Percentiles rank a stretch among this genome's conserved stretches.
Evolutionary conservation across 176 grass and related monocot genomes (phyloP).

Genomic region (Dactylis glomerata): DNA sequence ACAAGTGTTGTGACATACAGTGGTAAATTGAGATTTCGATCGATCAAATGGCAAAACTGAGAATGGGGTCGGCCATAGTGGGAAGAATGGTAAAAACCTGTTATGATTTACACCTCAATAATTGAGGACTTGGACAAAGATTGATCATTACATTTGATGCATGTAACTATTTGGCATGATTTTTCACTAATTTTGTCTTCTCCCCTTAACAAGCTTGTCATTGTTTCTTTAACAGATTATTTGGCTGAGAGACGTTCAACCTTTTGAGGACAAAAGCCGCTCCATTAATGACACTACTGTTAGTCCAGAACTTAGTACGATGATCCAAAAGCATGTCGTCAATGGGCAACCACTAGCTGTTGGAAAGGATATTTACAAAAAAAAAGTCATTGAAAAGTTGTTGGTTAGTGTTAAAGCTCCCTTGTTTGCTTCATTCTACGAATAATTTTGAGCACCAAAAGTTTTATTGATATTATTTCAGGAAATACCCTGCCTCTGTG

Average conservation of each 20-base stretch:
- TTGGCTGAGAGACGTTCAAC: not conserved
- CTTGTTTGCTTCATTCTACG: not conserved
- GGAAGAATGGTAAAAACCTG: no score
- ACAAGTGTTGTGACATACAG: no score
- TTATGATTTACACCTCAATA: not conserved
- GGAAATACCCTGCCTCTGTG: not conserved
- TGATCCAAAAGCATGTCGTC: not conserved
- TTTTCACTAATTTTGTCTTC: not conserved
- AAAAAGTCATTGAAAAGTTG: not conserved
- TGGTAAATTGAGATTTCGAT: no score
- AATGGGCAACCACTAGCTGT: not conserved
- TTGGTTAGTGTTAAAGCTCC: not conserved
- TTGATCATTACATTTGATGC: not conserved
- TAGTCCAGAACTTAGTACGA: not conserved
- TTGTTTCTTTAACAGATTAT: not conserved
- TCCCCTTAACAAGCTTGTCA: not conserved
- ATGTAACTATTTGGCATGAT: no score
- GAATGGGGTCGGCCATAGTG: no score
- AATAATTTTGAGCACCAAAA: not conserved
- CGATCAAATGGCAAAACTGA: no score
- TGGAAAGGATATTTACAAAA: not conserved
- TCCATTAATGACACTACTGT: not conserved
- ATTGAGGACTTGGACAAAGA: not conserved
- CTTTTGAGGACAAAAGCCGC: not conserved
- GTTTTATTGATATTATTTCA: not conserved